Base-by-base conservation (phyloP, 2,329 filamentous ascomycete species). In the Cercospora brassicicola region DNA sequence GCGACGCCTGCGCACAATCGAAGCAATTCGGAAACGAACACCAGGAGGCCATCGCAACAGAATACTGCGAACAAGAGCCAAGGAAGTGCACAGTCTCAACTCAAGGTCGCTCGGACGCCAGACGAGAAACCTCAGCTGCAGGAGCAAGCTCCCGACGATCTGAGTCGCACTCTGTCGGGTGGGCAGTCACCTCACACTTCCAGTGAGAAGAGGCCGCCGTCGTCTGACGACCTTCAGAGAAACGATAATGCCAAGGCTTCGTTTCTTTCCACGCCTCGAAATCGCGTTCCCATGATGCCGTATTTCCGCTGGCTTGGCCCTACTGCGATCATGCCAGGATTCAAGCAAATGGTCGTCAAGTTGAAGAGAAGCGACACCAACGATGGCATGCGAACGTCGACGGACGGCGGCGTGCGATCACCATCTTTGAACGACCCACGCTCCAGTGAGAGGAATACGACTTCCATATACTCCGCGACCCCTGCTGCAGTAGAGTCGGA, bases 241-340 rank as follows among this genome's bases (percentile, higher is more conserved):
- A 67, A 56, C 59, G 70, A 72, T 13, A 31, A 31, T 42, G 36
- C 39, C 36, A 66, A 36, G 15, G 68, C 71, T 28, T 73, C 77
- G 10, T 62, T 78, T 4, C 78, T 79, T 64, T 71, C 77, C 1
- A 72, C 74, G 7, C 72, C 75, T 11, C 82, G 77, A 83, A 86
- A 90, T 75, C 86, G 90, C 64, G 53, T 57, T 28, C 53, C 53
- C 26, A 57, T 57, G 53, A 91, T 96, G 71, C 93, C 93, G 0
- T 97, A 95, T 78, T 96, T 96, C 75, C 86, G 93, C 68, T 96
- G 95, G 79, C 95, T 96, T 77, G 93, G 93, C 0, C 92, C 92
- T 0, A 96, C 93, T 0, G 93, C 93, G 70, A 96, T 96, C 75
- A 92, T 95, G 62, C 93, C 93, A 1, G 93, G 93, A 23, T 96